Evolutionary conservation across 176 grass and related monocot genomes (phyloP).

Genomic region (Tillandsia leiboldiana): DNA sequence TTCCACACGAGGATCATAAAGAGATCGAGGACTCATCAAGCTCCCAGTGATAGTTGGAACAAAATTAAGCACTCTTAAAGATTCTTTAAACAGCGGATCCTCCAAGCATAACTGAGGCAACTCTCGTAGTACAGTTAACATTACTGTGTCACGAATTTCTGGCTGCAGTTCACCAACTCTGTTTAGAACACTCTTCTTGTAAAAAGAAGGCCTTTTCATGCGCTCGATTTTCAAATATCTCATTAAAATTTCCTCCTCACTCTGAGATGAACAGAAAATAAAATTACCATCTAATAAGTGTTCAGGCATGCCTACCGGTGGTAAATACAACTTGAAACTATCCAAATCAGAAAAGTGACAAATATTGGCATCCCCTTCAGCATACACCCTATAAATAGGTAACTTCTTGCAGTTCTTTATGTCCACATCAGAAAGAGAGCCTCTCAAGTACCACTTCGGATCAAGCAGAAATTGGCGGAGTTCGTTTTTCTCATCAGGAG

Average conservation of each 20-base stretch:
- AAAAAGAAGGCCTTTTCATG: constrained; percentile 71
- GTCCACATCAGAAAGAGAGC: constrained; percentile 45
- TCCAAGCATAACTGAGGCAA: constrained; percentile 79
- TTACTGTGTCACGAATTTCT: constrained; percentile 60
- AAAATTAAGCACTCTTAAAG: constrained; percentile 65
- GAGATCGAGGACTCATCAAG: constrained; percentile 74
- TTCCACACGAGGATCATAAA: constrained; percentile 93
- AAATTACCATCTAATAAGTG: constrained; percentile 67
- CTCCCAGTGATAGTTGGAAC: constrained; percentile 55
- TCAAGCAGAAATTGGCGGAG: constrained; percentile 79
- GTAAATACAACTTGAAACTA: constrained; percentile 62
- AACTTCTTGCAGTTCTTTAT: constrained; percentile 73
- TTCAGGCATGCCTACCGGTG: constrained; percentile 58
- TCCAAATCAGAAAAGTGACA: constrained; percentile 60
- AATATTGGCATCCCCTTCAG: constrained; percentile 42
- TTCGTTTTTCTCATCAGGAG: constrained; percentile 66
- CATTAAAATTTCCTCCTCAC: constrained; percentile 73
- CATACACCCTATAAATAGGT: constrained; percentile 67
- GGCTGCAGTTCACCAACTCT: constrained; percentile 54
- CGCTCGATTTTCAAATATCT: constrained; percentile 69
- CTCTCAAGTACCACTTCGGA: constrained; percentile 78
- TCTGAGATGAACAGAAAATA: constrained; percentile 54
- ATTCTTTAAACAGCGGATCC: constrained; percentile 75
- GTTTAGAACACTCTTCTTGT: constrained; percentile 59
- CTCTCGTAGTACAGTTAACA: constrained; percentile 79